Evolutionary conservation across 1,284 basidiomycete genomes (phyloP), one percentile per base, ranked within the genome.

Genomic region (Marasmius tenuissimus): DNA sequence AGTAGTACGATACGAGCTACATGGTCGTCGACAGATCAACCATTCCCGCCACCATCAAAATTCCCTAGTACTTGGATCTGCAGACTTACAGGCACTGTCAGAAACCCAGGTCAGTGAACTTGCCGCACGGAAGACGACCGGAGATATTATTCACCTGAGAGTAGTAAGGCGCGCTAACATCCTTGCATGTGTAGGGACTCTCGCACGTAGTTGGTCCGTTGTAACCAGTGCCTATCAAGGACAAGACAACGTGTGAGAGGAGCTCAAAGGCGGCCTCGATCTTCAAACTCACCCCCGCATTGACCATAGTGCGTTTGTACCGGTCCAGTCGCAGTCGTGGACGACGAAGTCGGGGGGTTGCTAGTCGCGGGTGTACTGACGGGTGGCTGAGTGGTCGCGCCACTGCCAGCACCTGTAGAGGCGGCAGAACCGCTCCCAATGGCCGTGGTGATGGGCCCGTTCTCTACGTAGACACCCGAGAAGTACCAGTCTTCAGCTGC

Each of bases 401-500:
- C 34, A 38, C 70, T 56, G 8, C 70, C 60, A 63, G 65, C 55
- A 61, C 67, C 60, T 27, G 27, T 27, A 27, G 27, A 27, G 27
- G 27, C 27, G 61, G 72, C 70, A 27, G 67, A 68, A 22, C 81
- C 80, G 57, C 65, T 72, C 7, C 82, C 83, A 51, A 84, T 74
- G 57, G 72, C 62, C 8, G 84, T 86, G 39, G 81, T 87, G 66
- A 86, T 84, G 3, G 82, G 76, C 1, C 82, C 83, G 42, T 70
- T 77, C 71, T 87, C 85, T 67, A 87, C 78, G 71, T 83, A 88
- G 50, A 87, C 82, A 48, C 84, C 82, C 52, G 81, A 83, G 76
- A 85, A 78, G 73, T 81, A 87, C 78, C 79, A 87, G 67, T 87
- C 82, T 70, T 86, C 85, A 8, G 79, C 70, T 35, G 70, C 71